These are phyloP conservation scores for Fistulifera pelliculosa DNA, from an alignment of 108 stramenopile species.

Conservation along the genomic window DNA sequence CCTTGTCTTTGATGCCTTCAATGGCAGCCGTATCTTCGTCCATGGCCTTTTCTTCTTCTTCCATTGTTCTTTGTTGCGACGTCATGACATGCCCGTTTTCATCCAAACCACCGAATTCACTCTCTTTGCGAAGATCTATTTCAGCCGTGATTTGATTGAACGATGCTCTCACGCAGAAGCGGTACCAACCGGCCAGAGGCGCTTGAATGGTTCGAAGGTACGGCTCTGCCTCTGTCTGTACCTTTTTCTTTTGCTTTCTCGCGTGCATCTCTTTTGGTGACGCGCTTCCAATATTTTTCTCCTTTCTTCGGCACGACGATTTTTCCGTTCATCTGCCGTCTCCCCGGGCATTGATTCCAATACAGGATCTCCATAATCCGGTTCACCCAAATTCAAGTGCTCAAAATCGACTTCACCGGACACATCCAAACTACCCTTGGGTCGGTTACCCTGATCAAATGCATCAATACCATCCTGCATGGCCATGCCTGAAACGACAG, in stretches of 20 bases:
- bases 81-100: constrained; percentile 54
- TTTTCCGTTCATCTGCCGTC: constrained; percentile 18
- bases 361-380: constrained; percentile 10
- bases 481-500: constrained; percentile 20
- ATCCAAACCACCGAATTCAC: constrained; percentile 50
- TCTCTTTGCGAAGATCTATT: constrained; percentile 68
- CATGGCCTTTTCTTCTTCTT: constrained; percentile 53
- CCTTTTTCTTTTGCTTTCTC: constrained; percentile 22
- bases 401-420: constrained; percentile 50
- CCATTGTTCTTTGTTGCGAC: constrained; percentile 35
- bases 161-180: constrained; percentile 49
- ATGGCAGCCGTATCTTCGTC: constrained; percentile 46
- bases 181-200: constrained; percentile 60
- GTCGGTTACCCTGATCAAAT: constrained; percentile 4
- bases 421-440: neutral
- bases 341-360: constrained; percentile 11
- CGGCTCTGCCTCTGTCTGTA: constrained; percentile 55
- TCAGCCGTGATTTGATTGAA: constrained; percentile 51
- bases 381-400: constrained; percentile 22
- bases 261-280: constrained; percentile 21
- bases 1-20: constrained; percentile 69
- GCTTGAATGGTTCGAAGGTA: constrained; percentile 35
- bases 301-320: constrained; percentile 23
- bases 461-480: constrained; percentile 12
- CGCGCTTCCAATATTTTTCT: constrained; percentile 23